Evolutionary conservation across 495 filamentous ascomycete species (phyloP).

Genomic region (Gamarada debralockiae): DNA sequence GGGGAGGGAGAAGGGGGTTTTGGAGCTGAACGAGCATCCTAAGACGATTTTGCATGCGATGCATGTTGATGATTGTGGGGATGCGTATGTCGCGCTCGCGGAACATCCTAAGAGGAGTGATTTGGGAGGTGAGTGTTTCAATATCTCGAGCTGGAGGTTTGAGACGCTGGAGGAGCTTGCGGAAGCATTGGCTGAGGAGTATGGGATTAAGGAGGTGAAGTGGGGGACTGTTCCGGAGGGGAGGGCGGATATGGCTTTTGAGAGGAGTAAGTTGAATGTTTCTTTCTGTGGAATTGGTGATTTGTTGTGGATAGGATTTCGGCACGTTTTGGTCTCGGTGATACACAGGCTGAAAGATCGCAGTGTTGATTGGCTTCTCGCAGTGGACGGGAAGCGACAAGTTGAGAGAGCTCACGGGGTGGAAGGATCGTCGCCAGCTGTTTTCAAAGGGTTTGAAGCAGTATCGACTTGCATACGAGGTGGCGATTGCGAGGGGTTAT

Average conservation of each 20-base stretch:
- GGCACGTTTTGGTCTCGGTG: no score
- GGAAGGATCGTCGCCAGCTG: constrained; percentile 31
- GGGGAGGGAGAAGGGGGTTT: constrained; percentile 8
- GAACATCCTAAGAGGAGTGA: constrained; percentile 18
- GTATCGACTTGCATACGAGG: constrained; percentile 39
- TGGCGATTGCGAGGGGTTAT: no score
- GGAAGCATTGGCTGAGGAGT: constrained; percentile 31
- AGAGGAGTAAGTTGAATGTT: not conserved
- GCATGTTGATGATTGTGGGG: constrained; percentile 42
- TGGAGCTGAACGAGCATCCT: constrained; percentile 27
- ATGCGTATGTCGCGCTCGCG: constrained; percentile 38
- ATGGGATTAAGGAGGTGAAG: constrained; percentile 23
- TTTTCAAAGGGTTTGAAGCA: constrained; percentile 32
- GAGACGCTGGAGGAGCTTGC: constrained; percentile 35
- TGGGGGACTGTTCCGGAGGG: constrained; percentile 18
- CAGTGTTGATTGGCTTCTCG: constrained; percentile 21
- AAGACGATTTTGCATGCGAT: constrained; percentile 35
- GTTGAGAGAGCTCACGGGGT: constrained; percentile 35
- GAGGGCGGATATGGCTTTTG: not conserved
- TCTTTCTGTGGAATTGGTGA: not conserved
- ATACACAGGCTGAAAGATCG: constrained; percentile 2
- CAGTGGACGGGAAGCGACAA: constrained; percentile 40
- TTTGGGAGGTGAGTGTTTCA: constrained; percentile 35
- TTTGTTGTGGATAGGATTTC: no score
- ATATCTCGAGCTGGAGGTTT: constrained; percentile 34